Evolutionary conservation across 2,329 filamentous ascomycete genomes (phyloP).

Genomic region (Metarhizium humberi): DNA sequence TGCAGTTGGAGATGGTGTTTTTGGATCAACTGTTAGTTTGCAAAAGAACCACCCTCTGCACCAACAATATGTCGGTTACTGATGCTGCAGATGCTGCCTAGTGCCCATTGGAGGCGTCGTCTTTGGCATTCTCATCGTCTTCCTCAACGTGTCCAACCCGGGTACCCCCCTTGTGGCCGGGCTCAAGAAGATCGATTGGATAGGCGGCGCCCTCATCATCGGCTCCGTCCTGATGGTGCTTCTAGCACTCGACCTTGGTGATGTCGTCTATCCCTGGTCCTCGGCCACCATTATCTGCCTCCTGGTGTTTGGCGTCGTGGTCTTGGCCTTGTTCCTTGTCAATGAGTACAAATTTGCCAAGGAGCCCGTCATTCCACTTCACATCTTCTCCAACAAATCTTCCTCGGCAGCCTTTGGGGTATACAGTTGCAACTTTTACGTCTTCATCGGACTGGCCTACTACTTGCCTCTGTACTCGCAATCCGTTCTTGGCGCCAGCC

Average conservation of each 20-base stretch:
- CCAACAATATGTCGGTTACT: too few relatives aligned
- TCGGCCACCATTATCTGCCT: constrained; percentile 54
- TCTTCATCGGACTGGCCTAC: constrained; percentile 58
- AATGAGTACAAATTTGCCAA: constrained; percentile 55
- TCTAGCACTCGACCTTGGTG: constrained; percentile 43
- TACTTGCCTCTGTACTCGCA: constrained; percentile 70
- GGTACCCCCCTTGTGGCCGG: constrained; percentile 52
- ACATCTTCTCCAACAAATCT: constrained; percentile 44
- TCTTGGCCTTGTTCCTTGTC: constrained; percentile 42
- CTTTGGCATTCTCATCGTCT: constrained; percentile 44
- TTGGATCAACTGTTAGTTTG: not conserved
- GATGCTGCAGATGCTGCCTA: too few relatives aligned
- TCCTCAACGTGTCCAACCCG: constrained; percentile 58
- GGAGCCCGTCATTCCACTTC: constrained; percentile 60
- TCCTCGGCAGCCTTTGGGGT: constrained; percentile 47
- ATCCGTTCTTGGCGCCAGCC: constrained; percentile 50
- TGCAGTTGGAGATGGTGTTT: not conserved
- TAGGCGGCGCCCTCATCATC: constrained; percentile 53
- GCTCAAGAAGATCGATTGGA: constrained; percentile 51
- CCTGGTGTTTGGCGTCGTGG: constrained; percentile 47
- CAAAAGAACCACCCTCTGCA: too few relatives aligned
- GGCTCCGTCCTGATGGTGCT: constrained; percentile 55
- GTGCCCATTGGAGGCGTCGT: not conserved
- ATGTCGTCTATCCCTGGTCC: constrained; percentile 50
- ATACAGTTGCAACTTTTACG: constrained; percentile 37